Base-by-base conservation (phyloP, 495 filamentous ascomycete species). In the Beverwykella pulmonaria region DNA sequence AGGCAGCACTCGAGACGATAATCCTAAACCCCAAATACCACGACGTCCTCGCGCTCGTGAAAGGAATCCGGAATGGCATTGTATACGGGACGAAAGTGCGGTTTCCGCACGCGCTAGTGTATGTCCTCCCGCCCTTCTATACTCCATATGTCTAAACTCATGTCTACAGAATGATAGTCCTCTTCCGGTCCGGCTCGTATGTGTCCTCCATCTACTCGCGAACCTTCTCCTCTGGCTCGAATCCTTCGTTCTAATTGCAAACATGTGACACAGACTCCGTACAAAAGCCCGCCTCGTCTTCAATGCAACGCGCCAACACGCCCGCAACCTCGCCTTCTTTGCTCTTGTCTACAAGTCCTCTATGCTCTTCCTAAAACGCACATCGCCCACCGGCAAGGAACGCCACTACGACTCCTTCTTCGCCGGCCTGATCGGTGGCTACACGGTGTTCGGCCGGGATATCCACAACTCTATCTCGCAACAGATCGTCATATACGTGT, bases 401-500 rank as follows among this genome's bases (percentile, higher is more conserved):
- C 86, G 89, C 27, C 85, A 84, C 14, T 92, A 86, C 75, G 90
- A 97, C 75, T 86, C 86, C 57, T 94, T 99, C 79, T 78, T 97
- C 65, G 90, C 94, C n/a, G 94, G 94, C 9, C 77, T 97, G 25
- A 70, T 96, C 52, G 95, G 93, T 71, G 94, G 94, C 8, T 99
- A 97, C 82, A 74, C 88, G 53, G 92, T 98, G 34, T 99, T 99
- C 75, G 94, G 93, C 48, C 84, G 90, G 50, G 89, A 89, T 65
- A 85, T 84, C 73, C 88, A 89, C 70, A 88, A 87, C 55, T 88
- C 83, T 71, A 89, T 99, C 55, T 97, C 89, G 78, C 91, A 97
- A 81, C 94, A 99, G 84, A 98, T 99, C 76, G 92, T 96, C 71
- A 90, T 97, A 69, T 99, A 98, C 79, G 89, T 99, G 57, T 98